These are phyloP conservation scores for Toxoplasma gondii DNA, from an alignment of 169 alveolate species.

Conservation along the genomic window DNA sequence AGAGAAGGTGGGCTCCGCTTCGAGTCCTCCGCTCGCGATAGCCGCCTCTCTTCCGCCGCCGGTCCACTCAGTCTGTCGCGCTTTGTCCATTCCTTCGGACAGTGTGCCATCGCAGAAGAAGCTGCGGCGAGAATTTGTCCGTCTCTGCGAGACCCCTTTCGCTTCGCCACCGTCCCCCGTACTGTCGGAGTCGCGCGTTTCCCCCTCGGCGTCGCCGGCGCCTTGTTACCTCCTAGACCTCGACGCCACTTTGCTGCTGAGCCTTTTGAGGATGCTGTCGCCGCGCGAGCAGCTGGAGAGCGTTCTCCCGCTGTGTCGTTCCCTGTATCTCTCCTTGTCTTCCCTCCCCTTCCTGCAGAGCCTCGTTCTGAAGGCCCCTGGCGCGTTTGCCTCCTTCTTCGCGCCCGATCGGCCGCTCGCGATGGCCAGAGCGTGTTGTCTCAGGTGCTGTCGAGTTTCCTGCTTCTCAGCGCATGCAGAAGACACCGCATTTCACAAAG, in stretches of 20 bases:
- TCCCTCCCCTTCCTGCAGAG: not conserved
- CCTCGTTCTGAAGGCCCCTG: not conserved
- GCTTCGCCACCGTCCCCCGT: too few relatives aligned
- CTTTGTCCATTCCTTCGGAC: too few relatives aligned
- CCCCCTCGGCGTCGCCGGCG: not conserved
- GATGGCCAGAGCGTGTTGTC: not conserved
- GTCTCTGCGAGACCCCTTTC: too few relatives aligned
- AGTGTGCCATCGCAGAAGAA: too few relatives aligned
- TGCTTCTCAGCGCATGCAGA: not conserved
- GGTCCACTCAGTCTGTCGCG: too few relatives aligned
- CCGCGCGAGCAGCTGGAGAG: not conserved
- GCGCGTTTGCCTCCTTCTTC: conserved; percentile 1
- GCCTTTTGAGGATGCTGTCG: not conserved
- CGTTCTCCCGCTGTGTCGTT: not conserved
- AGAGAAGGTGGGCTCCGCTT: too few relatives aligned
- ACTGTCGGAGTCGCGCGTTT: too few relatives aligned
- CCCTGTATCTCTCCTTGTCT: not conserved
- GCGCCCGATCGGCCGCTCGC: not conserved
- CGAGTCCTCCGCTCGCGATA: too few relatives aligned
- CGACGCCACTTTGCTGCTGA: not conserved
- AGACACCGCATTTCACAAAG: too few relatives aligned
- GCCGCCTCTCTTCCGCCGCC: too few relatives aligned
- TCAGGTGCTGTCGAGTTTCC: not conserved
- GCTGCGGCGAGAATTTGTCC: too few relatives aligned
- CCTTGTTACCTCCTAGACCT: not conserved